These are phyloP conservation scores for Phytophthora ramorum DNA, from an alignment of 352 stramenopile species.

Conservation along the genomic window DNA sequence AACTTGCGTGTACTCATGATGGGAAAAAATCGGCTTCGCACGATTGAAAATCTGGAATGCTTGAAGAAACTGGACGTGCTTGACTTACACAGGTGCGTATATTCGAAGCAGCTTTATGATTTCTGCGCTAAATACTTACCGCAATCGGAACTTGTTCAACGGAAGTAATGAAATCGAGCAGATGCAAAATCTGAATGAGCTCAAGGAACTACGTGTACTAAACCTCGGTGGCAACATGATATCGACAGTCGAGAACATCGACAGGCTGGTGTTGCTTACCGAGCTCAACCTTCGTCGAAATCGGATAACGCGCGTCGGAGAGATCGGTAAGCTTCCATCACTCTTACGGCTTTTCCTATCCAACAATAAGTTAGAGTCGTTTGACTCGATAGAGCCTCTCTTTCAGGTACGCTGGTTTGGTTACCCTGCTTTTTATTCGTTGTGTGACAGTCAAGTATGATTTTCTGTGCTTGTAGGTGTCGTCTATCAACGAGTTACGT, in stretches of 20 bases:
- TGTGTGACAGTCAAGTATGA: not conserved
- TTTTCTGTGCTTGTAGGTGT: conserved; percentile 29
- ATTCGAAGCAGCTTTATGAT: not conserved
- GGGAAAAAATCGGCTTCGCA: conserved; percentile 85
- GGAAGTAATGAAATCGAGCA: conserved; percentile 87
- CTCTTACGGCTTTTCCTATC: conserved; percentile 91
- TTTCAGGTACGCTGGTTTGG: conserved; percentile 48
- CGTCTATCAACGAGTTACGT: conserved; percentile 84
- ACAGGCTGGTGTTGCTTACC: conserved; percentile 81
- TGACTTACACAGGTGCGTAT: conserved; percentile 83
- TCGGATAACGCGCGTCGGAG: conserved; percentile 60
- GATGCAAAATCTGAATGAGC: conserved; percentile 88
- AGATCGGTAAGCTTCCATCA: conserved; percentile 72
- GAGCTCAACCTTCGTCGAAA: conserved; percentile 93
- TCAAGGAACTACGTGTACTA: conserved; percentile 89
- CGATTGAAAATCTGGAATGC: conserved; percentile 86
- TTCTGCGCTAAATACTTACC: not conserved
- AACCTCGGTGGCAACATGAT: conserved; percentile 92
- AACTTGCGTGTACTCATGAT: conserved; percentile 94
- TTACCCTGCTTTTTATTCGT: conserved; percentile 1
- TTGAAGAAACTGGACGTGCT: conserved; percentile 93
- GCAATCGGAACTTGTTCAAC: not conserved
- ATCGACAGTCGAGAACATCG: conserved; percentile 76
- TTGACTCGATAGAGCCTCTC: conserved; percentile 78
- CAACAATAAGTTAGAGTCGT: conserved; percentile 86